Evolutionary conservation across 805 yeast species (phyloP).

Genomic region (Ogataea trehaloabstinens): DNA sequence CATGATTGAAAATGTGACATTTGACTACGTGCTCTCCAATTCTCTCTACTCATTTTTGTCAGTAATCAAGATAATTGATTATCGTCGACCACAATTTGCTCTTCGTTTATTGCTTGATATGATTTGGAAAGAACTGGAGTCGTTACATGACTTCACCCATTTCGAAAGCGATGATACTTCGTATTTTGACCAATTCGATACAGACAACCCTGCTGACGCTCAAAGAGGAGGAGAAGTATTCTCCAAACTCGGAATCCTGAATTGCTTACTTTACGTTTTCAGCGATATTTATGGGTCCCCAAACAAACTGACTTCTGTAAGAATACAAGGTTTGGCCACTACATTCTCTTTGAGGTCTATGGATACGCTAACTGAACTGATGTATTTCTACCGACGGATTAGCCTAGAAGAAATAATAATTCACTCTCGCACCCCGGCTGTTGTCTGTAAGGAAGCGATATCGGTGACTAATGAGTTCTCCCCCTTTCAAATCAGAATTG

Average conservation of each 20-base stretch:
- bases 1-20: constrained; percentile 54
- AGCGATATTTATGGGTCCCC: constrained; percentile 58
- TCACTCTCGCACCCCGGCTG: constrained; percentile 46
- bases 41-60: constrained; percentile 53
- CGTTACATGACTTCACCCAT: constrained; percentile 26
- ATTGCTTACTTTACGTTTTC: constrained; percentile 48
- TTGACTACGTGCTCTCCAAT: constrained; percentile 56
- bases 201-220: constrained; percentile 19
- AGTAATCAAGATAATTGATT: constrained; percentile 55
- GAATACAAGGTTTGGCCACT: constrained; percentile 40
- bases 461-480: constrained; percentile 34
- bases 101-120: constrained; percentile 20
- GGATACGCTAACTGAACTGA: constrained; percentile 39
- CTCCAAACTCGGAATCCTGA: constrained; percentile 36
- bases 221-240: constrained; percentile 33
- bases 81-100: constrained; percentile 51
- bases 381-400: constrained; percentile 47
- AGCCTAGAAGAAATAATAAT: constrained; percentile 57
- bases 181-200: constrained; percentile 36
- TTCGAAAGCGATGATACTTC: constrained; percentile 31
- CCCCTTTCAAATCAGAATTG: constrained; percentile 42
- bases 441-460: constrained; percentile 41
- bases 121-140: constrained; percentile 13
- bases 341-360: constrained; percentile 39
- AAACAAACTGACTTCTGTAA: constrained; percentile 45